Base-by-base conservation (phyloP, 2,329 filamentous ascomycete species). In the Fusarium tanahbumbuense region DNA sequence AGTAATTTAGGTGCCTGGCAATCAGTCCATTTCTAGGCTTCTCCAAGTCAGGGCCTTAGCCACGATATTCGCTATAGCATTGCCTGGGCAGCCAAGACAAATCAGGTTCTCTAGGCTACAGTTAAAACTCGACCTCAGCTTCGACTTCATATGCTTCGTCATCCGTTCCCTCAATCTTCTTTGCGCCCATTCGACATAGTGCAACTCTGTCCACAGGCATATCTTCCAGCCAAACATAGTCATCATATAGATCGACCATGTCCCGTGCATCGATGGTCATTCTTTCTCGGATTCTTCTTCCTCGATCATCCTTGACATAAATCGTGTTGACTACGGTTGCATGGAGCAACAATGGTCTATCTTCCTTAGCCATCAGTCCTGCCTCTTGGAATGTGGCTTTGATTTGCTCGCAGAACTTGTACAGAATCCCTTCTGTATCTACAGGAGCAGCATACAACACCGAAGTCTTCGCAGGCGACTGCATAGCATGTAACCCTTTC, bases 101-200 rank as follows among this genome's bases (percentile, higher is more conserved):
- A 13, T 25, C 6, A 7, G 28, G 37, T 22, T 42, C 23, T 27
- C 49, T n/a, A 71, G 57, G 65, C 62, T 64, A 48, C 72, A 55
- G 41, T 76, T 71, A 83, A 45, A 85, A 75, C 18, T 59, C 76
- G 37, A 86, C 80, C 74, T 87, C 84, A 7, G 82, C 85, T 70
- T 82, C 87, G 11, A 86, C 84, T 67, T 86, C 85, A 64, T 89
- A 89, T 15, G 78, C 84, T 68, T 82, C 83, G 56, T 87, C 85
- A 12, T 85, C 86, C 4, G 85, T 81, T 10, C 86, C 82, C 28
- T 88, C 79, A 20, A 82, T 81, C 73, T 87, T 89, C 83, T 90
- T 92, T 12, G 93, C 93, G 0, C 94, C 93, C 94, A 98, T 97
- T 76, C 88, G 89, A 77, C 93, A 98, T 40, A 98, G 90, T 50